Evolutionary conservation across 2,329 filamentous ascomycete genomes (phyloP), one percentile per base, ranked within the genome.

Genomic region (Aspergillus spinulosporus): DNA sequence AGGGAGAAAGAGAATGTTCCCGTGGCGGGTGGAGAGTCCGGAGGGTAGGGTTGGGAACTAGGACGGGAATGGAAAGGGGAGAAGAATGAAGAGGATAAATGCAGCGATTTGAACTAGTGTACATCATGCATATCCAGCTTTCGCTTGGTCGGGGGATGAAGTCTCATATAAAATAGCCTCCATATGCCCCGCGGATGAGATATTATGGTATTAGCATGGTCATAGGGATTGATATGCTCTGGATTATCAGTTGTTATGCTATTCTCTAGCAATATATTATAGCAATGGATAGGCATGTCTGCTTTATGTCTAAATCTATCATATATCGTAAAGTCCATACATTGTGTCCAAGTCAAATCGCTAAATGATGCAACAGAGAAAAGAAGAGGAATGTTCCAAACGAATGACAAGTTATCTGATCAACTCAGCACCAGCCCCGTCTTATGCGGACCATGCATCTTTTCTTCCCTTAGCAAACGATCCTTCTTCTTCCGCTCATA

Each of bases 401-500:
- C 32, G 29, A 6, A 26, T 31, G n/a, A 5, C 3, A 40, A 29
- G 8, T 47, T n/a, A 9, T 40, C 28, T 37, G 5, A 36, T 53
- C 43, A 53, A 5, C 50, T 47, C 12, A 57, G 68, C 14, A 71
- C 64, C 53, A 72, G 69, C 14, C 68, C 68, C 51, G 71, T 70
- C 62, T 67, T 62, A 29, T 63, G 55, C 48, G 62, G 65, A 9
- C 66, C 58, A 31, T 59, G 43, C 34, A 67, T 64, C 48, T 62
- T 56, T 9, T 64, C 62, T 55, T 74, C 70, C n/a, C 65, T 66
- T 28, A 59, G 59, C 32, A 74, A 44, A 8, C 72, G 67, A 59
- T 74, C 71, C 69, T 80, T 84, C 77, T 88, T 94, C 81, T 96
- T 96, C 59, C 94, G 82, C 80, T 97, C 90, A 73, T 96, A 99